Percentiles rank a stretch among this genome's conserved stretches.
Evolutionary conservation across 2,329 filamentous ascomycete genomes (phyloP).

Genomic region (Neospermospora avenae): DNA sequence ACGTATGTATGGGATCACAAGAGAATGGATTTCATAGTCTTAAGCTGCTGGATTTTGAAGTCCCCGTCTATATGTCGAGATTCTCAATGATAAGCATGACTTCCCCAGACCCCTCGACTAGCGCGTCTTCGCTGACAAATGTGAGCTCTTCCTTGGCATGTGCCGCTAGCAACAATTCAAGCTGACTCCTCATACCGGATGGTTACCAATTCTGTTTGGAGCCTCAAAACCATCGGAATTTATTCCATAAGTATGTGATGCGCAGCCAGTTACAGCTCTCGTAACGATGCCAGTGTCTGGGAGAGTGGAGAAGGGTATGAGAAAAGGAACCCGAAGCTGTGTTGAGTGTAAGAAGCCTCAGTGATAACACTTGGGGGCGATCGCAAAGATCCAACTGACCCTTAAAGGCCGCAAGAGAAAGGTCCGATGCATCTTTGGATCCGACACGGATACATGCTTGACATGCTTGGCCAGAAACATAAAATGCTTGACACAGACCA

Average conservation of each 20-base stretch:
- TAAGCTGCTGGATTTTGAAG: no score
- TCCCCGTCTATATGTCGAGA: no score
- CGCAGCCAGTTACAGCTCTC: no score
- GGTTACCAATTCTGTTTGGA: no score
- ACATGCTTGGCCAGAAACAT: constrained; percentile 12
- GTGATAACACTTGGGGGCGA: neutral
- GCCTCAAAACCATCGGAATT: no score
- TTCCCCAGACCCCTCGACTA: neutral
- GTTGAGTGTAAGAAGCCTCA: constrained; percentile 12
- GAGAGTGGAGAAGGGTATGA: constrained; percentile 7
- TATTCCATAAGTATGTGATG: no score
- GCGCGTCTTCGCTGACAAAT: neutral
- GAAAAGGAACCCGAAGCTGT: constrained; percentile 17
- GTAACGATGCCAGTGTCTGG: neutral
- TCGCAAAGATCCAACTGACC: neutral
- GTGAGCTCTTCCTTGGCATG: no score
- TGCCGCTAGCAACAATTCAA: no score
- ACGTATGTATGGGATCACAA: no score
- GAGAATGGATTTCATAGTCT: no score
- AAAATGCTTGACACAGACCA: constrained; percentile 12
- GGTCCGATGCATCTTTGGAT: constrained; percentile 13
- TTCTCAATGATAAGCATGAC: no score
- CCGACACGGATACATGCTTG: constrained; percentile 4
- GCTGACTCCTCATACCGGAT: no score
- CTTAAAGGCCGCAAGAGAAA: constrained; percentile 10